A percentile compares a stretch with the other conserved stretches of the same genome.
These are phyloP conservation scores for Glutinoglossum americanum DNA, from an alignment of 495 filamentous ascomycete species.

Conservation along the genomic window DNA sequence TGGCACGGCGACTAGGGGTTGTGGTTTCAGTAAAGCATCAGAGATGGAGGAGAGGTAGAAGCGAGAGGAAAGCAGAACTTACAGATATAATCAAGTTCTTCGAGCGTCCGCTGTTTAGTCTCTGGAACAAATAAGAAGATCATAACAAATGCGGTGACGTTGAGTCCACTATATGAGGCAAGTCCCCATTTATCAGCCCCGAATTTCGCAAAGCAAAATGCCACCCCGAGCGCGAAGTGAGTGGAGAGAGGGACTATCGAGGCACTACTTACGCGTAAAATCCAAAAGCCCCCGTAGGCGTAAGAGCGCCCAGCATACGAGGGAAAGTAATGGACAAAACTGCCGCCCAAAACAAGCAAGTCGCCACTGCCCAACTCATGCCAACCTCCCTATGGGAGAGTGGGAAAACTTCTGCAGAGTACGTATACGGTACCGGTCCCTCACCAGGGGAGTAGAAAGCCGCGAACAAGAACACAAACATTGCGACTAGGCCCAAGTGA, in stretches of 20 bases:
- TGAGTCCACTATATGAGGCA: conserved; percentile 22
- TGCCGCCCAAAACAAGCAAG: conserved; percentile 42
- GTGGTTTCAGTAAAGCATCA: no score
- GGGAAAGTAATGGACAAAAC: conserved; percentile 46
- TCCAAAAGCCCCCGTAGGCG: conserved; percentile 19
- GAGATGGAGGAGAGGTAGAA: not conserved
- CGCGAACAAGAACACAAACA: conserved; percentile 51
- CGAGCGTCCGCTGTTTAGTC: conserved; percentile 45
- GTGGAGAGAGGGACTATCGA: not conserved
- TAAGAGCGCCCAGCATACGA: conserved; percentile 24
- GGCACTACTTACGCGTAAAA: conserved; percentile 14
- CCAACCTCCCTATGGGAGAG: conserved; percentile 52
- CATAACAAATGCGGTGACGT: conserved; percentile 37
- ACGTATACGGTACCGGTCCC: conserved; percentile 66
- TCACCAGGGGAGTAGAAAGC: conserved; percentile 63
- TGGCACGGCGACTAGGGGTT: conserved; percentile 38
- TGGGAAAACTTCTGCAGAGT: conserved; percentile 60
- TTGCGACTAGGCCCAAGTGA: conserved; percentile 39
- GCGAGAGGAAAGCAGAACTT: conserved; percentile 1
- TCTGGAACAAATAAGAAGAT: conserved; percentile 49
- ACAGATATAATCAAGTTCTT: conserved; percentile 68
- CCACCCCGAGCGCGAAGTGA: no score
- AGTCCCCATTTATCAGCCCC: no score
- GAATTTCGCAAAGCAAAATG: conserved; percentile 29
- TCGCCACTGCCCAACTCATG: conserved; percentile 54